Percentiles rank a stretch among this genome's conserved stretches.
phyloP scores from a whole-genome alignment of 805 yeast species.

The Lachancea kluyveri region DNA sequence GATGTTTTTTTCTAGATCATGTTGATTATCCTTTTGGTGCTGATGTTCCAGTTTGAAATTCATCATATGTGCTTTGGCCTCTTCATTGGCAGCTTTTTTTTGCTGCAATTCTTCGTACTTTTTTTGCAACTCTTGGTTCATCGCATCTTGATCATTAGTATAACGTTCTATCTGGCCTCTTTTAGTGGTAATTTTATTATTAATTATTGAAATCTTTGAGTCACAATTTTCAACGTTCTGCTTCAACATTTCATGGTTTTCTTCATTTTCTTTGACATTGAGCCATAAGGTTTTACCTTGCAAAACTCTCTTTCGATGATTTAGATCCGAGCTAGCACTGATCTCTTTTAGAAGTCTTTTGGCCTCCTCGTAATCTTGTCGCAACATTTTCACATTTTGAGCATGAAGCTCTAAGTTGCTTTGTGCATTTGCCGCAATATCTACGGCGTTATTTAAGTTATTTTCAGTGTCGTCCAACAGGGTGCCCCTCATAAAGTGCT shows the following conservation, averaged over 20 bases:
- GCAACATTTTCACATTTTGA: conserved; percentile 34
- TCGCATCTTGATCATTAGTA: conserved; percentile 14
- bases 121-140: conserved; percentile 14
- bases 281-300: conserved; percentile 48
- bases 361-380: conserved; percentile 38
- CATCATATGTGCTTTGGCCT: conserved; percentile 13
- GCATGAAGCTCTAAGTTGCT: conserved; percentile 35
- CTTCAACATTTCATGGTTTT: conserved; percentile 15
- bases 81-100: conserved; percentile 16
- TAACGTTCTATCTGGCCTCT: conserved; percentile 26
- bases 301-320: conserved; percentile 33
- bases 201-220: conserved; percentile 15
- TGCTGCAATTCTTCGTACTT: conserved; percentile 12
- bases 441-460: conserved; percentile 40
- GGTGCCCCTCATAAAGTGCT: conserved; percentile 76
- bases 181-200: conserved; percentile 16
- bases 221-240: conserved; percentile 13
- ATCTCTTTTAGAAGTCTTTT: conserved; percentile 35
- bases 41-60: conserved; percentile 16
- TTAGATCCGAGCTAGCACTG: conserved; percentile 36
- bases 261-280: conserved; percentile 27
- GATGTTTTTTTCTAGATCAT: conserved; percentile 17
- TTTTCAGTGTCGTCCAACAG: conserved; percentile 58
- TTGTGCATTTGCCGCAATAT: conserved; percentile 33
- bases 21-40: conserved; percentile 17